A percentile compares a stretch with the other conserved stretches of the same genome.
These are phyloP conservation scores for Ogataea pignaliae DNA, from an alignment of 805 yeast genomes.

Conservation along the genomic window DNA sequence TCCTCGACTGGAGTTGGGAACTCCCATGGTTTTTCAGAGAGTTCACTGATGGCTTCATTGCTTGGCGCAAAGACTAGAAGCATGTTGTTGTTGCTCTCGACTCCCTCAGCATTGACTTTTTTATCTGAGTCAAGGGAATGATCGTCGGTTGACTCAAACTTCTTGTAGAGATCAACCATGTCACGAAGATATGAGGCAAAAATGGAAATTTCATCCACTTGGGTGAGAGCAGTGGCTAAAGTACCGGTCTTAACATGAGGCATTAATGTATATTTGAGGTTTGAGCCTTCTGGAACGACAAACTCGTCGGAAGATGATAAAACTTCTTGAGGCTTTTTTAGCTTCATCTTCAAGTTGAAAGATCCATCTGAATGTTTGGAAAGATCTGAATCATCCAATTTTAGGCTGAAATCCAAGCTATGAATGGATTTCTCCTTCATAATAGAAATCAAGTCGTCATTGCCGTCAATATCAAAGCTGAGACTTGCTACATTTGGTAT, in stretches of 20 bases:
- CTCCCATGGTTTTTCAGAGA: conserved; percentile 72
- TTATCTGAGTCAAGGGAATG: conserved; percentile 21
- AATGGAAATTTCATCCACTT: conserved; percentile 44
- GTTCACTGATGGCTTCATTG: conserved; percentile 50
- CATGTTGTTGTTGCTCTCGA: conserved; percentile 12
- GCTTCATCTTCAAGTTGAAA: too few species aligned
- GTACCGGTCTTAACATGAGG: conserved; percentile 24
- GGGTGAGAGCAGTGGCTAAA: conserved; percentile 36
- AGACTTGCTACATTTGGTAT: conserved; percentile 17
- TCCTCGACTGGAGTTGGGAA: conserved; percentile 53
- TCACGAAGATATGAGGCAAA: conserved; percentile 73
- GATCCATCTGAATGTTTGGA: not conserved
- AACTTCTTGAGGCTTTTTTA: too few species aligned
- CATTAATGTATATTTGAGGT: conserved; percentile 14
- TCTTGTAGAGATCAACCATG: conserved; percentile 41
- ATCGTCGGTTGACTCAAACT: conserved; percentile 36
- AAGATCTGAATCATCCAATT: conserved; percentile 1
- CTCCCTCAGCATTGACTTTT: not conserved
- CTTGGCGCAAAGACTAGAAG: conserved; percentile 68
- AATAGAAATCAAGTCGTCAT: conserved; percentile 4
- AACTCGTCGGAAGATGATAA: too few species aligned
- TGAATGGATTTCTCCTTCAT: not conserved
- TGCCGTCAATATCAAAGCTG: conserved; percentile 10
- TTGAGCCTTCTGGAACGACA: not conserved
- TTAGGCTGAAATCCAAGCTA: conserved; percentile 1